phyloP scores from a whole-genome alignment of 2,329 filamentous ascomycete genomes.

The Fusarium chuoi region DNA sequence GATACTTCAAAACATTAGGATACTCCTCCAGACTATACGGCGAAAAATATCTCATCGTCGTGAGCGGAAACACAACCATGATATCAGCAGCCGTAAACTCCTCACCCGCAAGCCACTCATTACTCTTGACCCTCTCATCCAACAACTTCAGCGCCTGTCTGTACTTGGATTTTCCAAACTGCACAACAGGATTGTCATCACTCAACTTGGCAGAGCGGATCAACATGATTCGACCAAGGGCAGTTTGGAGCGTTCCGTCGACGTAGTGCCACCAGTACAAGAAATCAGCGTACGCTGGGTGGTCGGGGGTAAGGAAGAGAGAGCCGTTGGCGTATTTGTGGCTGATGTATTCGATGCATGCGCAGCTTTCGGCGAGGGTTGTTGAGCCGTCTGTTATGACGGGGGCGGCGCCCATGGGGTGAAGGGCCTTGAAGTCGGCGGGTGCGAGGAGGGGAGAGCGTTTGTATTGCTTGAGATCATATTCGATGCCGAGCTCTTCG shows the following conservation, averaged over 20 bases:
- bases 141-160: constrained; percentile 58
- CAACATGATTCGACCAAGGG: constrained; percentile 51
- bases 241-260: constrained; percentile 57
- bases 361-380: constrained; percentile 68
- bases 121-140: constrained; percentile 59
- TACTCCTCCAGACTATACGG: constrained; percentile 55
- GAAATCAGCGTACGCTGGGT: constrained; percentile 67
- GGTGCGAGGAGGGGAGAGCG: constrained; percentile 35
- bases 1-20: constrained; percentile 56
- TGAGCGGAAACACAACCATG: constrained; percentile 70
- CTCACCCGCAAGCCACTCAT: constrained; percentile 67
- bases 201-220: constrained; percentile 35
- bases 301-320: constrained; percentile 56
- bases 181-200: constrained; percentile 41
- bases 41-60: constrained; percentile 67
- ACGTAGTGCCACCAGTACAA: constrained; percentile 73
- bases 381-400: constrained; percentile 66
- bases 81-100: constrained; percentile 74
- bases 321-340: constrained; percentile 61
- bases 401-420: constrained; percentile 66
- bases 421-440: constrained; percentile 41
- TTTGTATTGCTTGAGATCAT: constrained; percentile 48
- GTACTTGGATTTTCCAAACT: constrained; percentile 49
- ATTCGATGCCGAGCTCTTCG: constrained; percentile 69
- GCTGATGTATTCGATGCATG: constrained; percentile 71